Conservation (phyloP, 2,329 filamentous ascomycete genomes). For the Hypoxylon sp. region DNA sequence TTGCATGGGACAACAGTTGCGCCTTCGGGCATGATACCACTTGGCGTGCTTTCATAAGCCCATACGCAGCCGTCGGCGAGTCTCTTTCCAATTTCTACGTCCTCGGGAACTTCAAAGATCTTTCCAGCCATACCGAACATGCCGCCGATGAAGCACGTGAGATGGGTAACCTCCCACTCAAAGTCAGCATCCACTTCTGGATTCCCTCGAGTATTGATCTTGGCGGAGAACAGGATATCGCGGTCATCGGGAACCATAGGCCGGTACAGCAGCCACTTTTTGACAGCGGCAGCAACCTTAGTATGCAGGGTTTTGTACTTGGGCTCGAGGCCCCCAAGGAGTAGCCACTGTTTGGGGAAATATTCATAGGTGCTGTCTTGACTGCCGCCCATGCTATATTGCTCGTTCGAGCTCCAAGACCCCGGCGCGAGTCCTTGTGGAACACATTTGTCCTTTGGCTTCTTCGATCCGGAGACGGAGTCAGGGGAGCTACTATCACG, state of each 20-base stretch:
- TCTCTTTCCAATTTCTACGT: conserved; percentile 74
- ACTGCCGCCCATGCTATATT: conserved; percentile 73
- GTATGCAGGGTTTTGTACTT: conserved; percentile 83
- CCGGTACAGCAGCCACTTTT: conserved; percentile 81
- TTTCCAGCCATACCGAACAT: conserved; percentile 78
- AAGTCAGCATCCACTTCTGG: conserved; percentile 59
- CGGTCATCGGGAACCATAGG: conserved; percentile 78
- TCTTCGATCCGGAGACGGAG: conserved; percentile 17
- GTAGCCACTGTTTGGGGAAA: conserved; percentile 79
- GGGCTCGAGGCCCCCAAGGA: conserved; percentile 80
- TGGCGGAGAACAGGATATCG: conserved; percentile 82
- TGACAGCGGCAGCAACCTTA: conserved; percentile 75
- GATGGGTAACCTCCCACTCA: conserved; percentile 74
- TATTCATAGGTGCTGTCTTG: conserved; percentile 82
- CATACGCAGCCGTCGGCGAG: conserved; percentile 79
- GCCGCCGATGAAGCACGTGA: conserved; percentile 78
- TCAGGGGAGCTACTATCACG: conserved; percentile 3
- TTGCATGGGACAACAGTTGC: conserved; percentile 66
- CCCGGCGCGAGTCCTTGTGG: conserved; percentile 71
- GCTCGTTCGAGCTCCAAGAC: conserved; percentile 60
- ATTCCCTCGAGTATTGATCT: conserved; percentile 65
- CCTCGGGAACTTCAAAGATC: conserved; percentile 70
- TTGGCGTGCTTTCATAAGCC: conserved; percentile 73
- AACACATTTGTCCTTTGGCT: conserved; percentile 62
- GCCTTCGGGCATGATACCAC: conserved; percentile 76